phyloP scores from a whole-genome alignment of 306 rosid genomes.

The Begonia loranthoides region DNA sequence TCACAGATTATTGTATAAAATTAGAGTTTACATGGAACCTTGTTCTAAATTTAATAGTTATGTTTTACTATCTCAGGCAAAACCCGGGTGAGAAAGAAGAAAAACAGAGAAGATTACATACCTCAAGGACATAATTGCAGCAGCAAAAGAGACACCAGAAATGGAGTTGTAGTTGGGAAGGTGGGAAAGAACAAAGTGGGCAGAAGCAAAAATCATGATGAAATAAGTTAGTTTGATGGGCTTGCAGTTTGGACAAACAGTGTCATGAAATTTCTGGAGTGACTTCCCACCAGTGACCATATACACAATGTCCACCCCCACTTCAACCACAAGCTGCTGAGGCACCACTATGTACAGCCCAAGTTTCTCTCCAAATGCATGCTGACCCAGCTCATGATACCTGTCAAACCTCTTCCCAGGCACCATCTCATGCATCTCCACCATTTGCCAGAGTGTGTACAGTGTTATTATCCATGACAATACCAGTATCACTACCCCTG shows the following conservation, averaged over 20 bases:
- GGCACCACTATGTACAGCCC: slow-evolving; percentile 77
- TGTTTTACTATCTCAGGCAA: background rate
- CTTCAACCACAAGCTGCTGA: slow-evolving; percentile 48
- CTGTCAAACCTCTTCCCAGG: slow-evolving; percentile 68
- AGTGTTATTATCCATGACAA: slow-evolving; percentile 58
- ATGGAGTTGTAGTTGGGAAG: slow-evolving; percentile 64
- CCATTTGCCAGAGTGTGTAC: slow-evolving; percentile 75
- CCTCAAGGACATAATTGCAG: slow-evolving; percentile 77
- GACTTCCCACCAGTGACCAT: slow-evolving; percentile 73
- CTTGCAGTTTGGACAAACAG: slow-evolving; percentile 23
- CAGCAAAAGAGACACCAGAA: slow-evolving; percentile 53
- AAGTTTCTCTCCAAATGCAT: slow-evolving; percentile 64
- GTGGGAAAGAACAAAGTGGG: slow-evolving; percentile 55
- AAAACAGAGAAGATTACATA: slow-evolving; percentile 4
- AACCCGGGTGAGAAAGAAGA: background rate
- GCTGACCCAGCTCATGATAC: slow-evolving; percentile 65
- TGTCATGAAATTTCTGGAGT: slow-evolving; percentile 40
- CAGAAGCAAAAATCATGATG: slow-evolving; percentile 72
- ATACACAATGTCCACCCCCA: slow-evolving; percentile 55
- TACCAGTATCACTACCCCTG: slow-evolving; percentile 36
- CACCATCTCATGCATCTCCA: slow-evolving; percentile 76
- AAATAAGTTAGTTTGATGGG: slow-evolving; percentile 38
- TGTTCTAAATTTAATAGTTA: no score
- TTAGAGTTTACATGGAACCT: no score
- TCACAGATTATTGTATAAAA: no score